A percentile compares a stretch with the other conserved stretches of the same genome.
These are phyloP conservation scores for Pythium volutum DNA, from an alignment of 352 stramenopile species.

Conservation along the genomic window DNA sequence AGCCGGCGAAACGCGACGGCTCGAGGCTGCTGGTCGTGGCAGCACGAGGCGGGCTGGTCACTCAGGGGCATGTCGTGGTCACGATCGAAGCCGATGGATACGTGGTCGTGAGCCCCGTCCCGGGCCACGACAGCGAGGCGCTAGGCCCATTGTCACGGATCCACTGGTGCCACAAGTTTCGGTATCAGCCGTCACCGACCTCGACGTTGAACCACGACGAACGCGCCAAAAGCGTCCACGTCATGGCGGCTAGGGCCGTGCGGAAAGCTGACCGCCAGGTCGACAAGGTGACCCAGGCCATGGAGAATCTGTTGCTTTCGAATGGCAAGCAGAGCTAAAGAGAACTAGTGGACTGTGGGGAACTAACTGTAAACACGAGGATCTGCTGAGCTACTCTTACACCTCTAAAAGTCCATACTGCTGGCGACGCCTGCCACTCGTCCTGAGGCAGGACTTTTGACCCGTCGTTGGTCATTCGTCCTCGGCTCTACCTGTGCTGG, in stretches of 20 bases:
- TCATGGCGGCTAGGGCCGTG: neutral
- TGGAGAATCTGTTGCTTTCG: neutral
- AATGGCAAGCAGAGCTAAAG: neutral
- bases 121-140: neutral
- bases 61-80: neutral
- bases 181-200: neutral
- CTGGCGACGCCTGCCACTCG: no score
- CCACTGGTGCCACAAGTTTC: neutral
- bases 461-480: no score
- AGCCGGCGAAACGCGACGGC: neutral
- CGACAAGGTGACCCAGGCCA: constrained; percentile 1
- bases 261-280: neutral
- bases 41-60: neutral
- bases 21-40: neutral
- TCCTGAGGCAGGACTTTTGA: no score
- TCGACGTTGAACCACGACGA: neutral
- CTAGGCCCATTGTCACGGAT: neutral
- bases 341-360: no score
- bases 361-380: no score
- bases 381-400: no score
- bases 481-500: no score
- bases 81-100: neutral
- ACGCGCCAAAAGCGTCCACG: neutral
- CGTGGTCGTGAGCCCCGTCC: neutral
- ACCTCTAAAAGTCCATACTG: no score